Evolutionary conservation across 2,329 filamentous ascomycete species (phyloP), one percentile per base, ranked within the genome.

Genomic region (Lomentospora prolificans): DNA sequence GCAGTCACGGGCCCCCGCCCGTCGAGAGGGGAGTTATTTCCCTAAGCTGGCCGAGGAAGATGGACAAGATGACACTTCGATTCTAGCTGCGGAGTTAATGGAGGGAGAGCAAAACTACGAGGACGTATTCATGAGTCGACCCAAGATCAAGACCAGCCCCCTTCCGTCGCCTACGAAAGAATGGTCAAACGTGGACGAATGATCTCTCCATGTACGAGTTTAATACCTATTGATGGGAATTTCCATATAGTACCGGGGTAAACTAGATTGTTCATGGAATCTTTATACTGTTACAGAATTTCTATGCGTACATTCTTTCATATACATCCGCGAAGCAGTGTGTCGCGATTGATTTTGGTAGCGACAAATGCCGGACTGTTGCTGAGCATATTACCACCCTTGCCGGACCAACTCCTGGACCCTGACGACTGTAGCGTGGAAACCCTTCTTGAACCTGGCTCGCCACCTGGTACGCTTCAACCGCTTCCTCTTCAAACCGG

Each of bases 51-150:
- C 75, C 4, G 78, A 82, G 61, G 77, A 74, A 53, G 61, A 60
- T 56, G 69, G 62, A 17, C 68, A 65, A 6, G 69, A 62, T 33
- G 65, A 68, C 30, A 65, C 69, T n/a, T 64, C 68, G 24, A 76
- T 82, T 1, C 76, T 87, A 7, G 76, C 79, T 0, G 86, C 92
- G 64, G 80, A 85, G 60, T 70, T 95, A 41, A 84, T 95, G 57
- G 77, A 60, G 14, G 77, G 58, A 14, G 78, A 85, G 55, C 84
- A 89, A 61, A 89, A 95, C 58, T 87, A 90, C 67, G 86, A 87
- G 58, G 86, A 85, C 25, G 85, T 96, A 1, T 96, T 96, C 67
- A 89, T 85, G 70, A 91, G 88, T 60, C 72, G 91, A 60, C 91
- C 91, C 0, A 87, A 84, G 68, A 82, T 96, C 61, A 85, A 85